These are phyloP conservation scores for Venturia oleaginea DNA, from an alignment of 2,329 filamentous ascomycete genomes.

Conservation along the genomic window DNA sequence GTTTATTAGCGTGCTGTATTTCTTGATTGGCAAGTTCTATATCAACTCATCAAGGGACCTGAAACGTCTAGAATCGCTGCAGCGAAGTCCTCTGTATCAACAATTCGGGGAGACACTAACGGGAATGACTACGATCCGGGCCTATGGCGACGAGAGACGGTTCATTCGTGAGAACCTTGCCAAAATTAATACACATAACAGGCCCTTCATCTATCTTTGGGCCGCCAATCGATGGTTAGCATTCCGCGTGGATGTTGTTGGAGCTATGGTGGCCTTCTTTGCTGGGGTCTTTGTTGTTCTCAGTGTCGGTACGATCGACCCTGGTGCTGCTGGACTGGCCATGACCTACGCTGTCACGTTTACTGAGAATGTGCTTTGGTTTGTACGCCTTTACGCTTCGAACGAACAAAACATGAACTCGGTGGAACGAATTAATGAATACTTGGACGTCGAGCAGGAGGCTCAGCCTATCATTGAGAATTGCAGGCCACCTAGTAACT, in stretches of 20 bases:
- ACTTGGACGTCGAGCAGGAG: slow-evolving; percentile 92
- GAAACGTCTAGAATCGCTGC: slow-evolving; percentile 88
- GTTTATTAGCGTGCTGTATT: slow-evolving; percentile 77
- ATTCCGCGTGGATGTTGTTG: slow-evolving; percentile 81
- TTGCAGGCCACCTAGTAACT: slow-evolving; percentile 65
- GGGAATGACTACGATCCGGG: slow-evolving; percentile 92
- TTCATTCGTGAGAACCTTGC: slow-evolving; percentile 87
- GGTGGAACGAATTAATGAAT: slow-evolving; percentile 94
- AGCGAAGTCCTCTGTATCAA: slow-evolving; percentile 91
- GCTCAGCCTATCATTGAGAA: slow-evolving; percentile 69
- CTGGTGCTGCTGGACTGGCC: slow-evolving; percentile 86
- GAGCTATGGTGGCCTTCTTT: slow-evolving; percentile 87
- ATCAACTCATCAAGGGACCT: slow-evolving; percentile 87
- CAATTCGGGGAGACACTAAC: slow-evolving; percentile 94
- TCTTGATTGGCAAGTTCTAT: slow-evolving; percentile 78
- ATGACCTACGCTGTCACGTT: slow-evolving; percentile 95
- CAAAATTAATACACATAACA: slow-evolving; percentile 81
- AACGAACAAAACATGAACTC: slow-evolving; percentile 99
- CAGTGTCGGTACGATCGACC: slow-evolving; percentile 73
- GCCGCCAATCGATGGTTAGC: slow-evolving; percentile 94
- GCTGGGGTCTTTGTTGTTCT: slow-evolving; percentile 84
- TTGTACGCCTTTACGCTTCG: slow-evolving; percentile 84
- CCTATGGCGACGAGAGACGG: slow-evolving; percentile 85
- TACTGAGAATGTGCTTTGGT: slow-evolving; percentile 93
- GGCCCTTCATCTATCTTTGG: slow-evolving; percentile 95